Conservation (phyloP, 306 rosid species). For the Quercus bicolor region DNA sequence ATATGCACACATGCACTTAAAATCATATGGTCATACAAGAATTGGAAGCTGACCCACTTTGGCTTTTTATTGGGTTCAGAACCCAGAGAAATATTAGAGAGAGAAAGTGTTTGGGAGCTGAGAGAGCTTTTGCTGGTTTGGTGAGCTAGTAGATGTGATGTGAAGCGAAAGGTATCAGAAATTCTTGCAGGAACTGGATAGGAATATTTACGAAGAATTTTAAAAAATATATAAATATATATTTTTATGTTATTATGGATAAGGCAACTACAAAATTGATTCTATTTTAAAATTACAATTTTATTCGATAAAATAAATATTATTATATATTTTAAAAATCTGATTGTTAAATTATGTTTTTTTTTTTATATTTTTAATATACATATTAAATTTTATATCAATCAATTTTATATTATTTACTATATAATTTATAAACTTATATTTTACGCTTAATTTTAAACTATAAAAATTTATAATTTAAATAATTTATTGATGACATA, state of each 20-base stretch:
- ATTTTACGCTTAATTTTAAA: no score
- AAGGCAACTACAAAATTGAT: no score
- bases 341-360: rapidly evolving
- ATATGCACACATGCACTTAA: conserved; percentile 46
- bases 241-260: neutral
- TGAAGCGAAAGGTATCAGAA: neutral
- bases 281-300: rapidly evolving
- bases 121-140: neutral
- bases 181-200: conserved; percentile 9
- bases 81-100: neutral
- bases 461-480: no score
- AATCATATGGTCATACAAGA: conserved; percentile 13
- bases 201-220: conserved; percentile 23
- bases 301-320: neutral
- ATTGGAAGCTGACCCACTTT: conserved; percentile 34
- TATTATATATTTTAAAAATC: neutral
- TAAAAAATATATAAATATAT: neutral
- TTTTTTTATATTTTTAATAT: rapidly evolving
- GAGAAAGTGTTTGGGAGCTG: neutral
- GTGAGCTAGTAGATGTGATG: neutral
- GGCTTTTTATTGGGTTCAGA: conserved; percentile 7
- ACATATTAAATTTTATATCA: rapidly evolving
- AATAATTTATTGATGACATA: no score
- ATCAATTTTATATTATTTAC: no score
- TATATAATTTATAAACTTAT: no score